Base-by-base conservation (phyloP, 192 early-diverging fungal species). In the Chytriomyces confervae region DNA sequence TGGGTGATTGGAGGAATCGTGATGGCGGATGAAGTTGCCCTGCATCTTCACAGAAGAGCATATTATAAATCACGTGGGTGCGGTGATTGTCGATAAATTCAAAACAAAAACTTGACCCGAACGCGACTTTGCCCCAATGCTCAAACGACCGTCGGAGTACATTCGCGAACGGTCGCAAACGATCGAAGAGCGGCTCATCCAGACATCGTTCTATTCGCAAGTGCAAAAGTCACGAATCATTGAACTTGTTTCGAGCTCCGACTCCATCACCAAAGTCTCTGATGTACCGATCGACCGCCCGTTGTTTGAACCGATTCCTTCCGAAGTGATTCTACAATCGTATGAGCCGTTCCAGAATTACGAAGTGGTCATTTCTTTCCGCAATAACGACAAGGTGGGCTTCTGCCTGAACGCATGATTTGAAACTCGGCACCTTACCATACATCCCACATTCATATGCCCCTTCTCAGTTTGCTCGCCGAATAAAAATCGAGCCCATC, bases 311-410 rank as follows among this genome's bases (percentile, higher is more conserved):
- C 85, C 89, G 16, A 73, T 82, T 27, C 90, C 90, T 18, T 68
- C 80, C 10, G 77, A 81, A 45, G 24, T 91, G 5, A 66, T 82
- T 27, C 70, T 91, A 45, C 86, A 90, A 47, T 29, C 50, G 29
- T 91, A 82, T 69, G 48, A 61, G 29, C 84, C 90, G 0, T 90
- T 91, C 69, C 60, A 85, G 48, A 84, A 66, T 3, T 91, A 89
- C 66, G 89, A 91, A 62, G 67, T 91, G 8, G 68, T 83, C 5
- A 77, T 91, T 7, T 73, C 67, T 20, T 90, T 91, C 68, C 65
- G 90, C 18, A 91, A 91, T 70, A 86, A 87, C 67, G 90, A 91
- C 73, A 91, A 87, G 76, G 90, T 90, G 78, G 20, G 62, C 9
- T 5, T 27, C 0, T 48, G 24, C 8, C 64, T 75, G n/a, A n/a